Base-by-base conservation (phyloP, 202 grass and related monocot species). In the Dendrocalamus latiflorus region DNA sequence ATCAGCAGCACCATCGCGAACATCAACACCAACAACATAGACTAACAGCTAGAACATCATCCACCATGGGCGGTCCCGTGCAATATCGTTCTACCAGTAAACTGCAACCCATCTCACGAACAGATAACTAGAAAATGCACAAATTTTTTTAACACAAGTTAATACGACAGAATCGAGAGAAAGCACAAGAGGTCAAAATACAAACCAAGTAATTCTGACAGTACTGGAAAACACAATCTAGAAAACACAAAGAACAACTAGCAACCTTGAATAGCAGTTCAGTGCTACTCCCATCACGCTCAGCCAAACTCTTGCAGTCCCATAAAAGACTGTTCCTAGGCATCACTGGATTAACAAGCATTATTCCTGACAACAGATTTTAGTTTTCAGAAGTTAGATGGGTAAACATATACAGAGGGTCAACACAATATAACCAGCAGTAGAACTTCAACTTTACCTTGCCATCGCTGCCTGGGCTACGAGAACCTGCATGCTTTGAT, bases 41-140 rank as follows among this genome's bases (percentile, higher is more conserved):
- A 79, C 24, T 81, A 94, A 81, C 48, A 85, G 89, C 89, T 79
- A 86, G 59, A 76, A 79, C 85, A 84, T 70, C 83, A 91, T 85
- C 84, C 92, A 91, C 81, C 89, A 89, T 75, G 85, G 85, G 84
- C 70, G 57, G 30, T 70, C 89, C 84, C 48, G 69, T 89, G 77
- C 87, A 86, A 87, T 81, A 91, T 76, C 88, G 77, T 70, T 77
- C 76, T 81, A 89, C 62, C 80, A 28, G 86, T 80, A 89, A 82
- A 77, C 80, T 45, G 87, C 86, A 89, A 91, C 81, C 92, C 74
- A 84, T 72, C 87, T 89, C 87, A 89, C 84, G 84, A 82, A 85
- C 86, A 76, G 87, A 74, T 88, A 88, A 85, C 92, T 94, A 94
- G 82, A 87, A 94, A 91, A 91, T 91, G 84, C 81, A 91, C 69